Conservation (phyloP, 140 eudicot genomes). For the Stevia rebaudiana region DNA sequence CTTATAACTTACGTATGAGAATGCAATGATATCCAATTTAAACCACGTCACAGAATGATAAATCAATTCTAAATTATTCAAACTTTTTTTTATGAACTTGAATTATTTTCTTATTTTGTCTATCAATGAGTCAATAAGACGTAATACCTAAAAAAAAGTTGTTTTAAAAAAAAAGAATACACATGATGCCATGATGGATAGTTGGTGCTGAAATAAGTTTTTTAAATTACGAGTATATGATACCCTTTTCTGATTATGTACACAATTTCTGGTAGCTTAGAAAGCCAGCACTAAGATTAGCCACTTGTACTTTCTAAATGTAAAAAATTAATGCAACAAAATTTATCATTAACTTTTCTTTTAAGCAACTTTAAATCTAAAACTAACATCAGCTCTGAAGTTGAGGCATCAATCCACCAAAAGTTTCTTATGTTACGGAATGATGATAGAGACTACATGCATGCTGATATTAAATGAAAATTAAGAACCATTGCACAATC, state of each 20-base stretch:
- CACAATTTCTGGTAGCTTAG: background rate
- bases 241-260: background rate
- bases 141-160: too few relatives aligned
- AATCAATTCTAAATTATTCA: background rate
- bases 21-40: background rate
- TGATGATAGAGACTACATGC: slow-evolving; percentile 2
- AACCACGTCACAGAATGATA: background rate
- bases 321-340: slow-evolving; percentile 4
- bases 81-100: background rate
- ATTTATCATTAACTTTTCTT: background rate
- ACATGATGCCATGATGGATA: too few relatives aligned
- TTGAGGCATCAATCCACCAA: background rate
- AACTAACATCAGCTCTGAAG: slow-evolving; percentile 3
- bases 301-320: background rate
- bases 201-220: slow-evolving; percentile 11
- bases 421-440: slow-evolving; percentile 4
- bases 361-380: background rate
- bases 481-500: background rate
- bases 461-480: background rate
- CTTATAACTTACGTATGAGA: too few relatives aligned
- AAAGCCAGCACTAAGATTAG: slow-evolving; percentile 4
- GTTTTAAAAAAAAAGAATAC: too few relatives aligned
- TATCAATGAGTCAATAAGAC: background rate
- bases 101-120: background rate
- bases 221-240: slow-evolving; percentile 10